Conservation (phyloP, 2,329 filamentous ascomycete species). For the Thielaviopsis euricoi region DNA sequence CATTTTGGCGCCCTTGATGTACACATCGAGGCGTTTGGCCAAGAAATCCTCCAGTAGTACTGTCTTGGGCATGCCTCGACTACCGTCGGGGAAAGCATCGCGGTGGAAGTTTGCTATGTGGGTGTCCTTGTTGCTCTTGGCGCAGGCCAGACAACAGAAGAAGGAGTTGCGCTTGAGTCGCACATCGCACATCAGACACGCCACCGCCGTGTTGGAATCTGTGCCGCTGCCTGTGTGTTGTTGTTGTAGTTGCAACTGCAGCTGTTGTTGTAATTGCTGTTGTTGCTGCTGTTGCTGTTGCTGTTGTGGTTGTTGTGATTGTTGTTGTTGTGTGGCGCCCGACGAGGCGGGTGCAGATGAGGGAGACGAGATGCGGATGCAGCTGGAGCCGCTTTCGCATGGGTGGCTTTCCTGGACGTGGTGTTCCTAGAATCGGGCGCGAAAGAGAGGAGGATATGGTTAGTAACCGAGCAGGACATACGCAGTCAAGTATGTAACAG, state of each 20-base stretch:
- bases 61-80: conserved; percentile 11
- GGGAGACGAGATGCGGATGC: conserved; percentile 2
- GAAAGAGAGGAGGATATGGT: neutral
- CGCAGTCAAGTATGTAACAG: neutral
- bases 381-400: conserved; percentile 11
- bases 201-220: conserved; percentile 8
- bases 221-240: neutral
- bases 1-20: conserved; percentile 10
- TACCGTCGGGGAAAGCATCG: conserved; percentile 6
- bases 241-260: neutral
- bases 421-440: neutral
- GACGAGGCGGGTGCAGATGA: conserved; percentile 1
- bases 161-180: conserved; percentile 10
- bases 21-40: conserved; percentile 6
- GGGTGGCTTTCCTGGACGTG: conserved; percentile 10
- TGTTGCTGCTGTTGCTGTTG: neutral
- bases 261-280: neutral
- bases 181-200: conserved; percentile 11
- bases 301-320: neutral
- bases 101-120: conserved; percentile 11
- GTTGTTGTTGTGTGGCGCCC: neutral
- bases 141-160: conserved; percentile 11
- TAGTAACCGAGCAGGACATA: neutral
- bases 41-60: conserved; percentile 9
- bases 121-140: conserved; percentile 11